Conservation (phyloP, 1,139 yeast species). For the Wickerhamomyces sp. region DNA sequence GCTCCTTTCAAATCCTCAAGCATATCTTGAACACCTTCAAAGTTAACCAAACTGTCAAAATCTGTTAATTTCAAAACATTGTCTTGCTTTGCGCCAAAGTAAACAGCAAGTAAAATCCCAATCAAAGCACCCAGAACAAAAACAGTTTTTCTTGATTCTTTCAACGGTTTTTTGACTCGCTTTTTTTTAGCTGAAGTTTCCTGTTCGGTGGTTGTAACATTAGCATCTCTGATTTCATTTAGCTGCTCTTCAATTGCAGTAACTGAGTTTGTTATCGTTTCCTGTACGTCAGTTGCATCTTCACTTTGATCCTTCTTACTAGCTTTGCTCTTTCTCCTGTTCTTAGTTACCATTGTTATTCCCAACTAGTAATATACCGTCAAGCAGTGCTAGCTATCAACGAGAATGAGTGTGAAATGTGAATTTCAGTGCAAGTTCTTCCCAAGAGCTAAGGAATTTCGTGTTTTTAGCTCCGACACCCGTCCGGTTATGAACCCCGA, state of each 20-base stretch:
- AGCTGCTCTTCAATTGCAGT: conserved; percentile 7
- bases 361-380: neutral
- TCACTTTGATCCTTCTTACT: neutral
- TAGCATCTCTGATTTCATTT: neutral
- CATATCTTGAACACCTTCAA: conserved; percentile 45
- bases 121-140: conserved; percentile 58
- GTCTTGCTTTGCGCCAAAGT: conserved; percentile 50
- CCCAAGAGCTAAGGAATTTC: no score
- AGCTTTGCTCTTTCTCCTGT: neutral
- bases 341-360: neutral
- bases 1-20: conserved; percentile 63
- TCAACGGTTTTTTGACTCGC: conserved; percentile 12
- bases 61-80: conserved; percentile 29
- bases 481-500: no score
- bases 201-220: neutral
- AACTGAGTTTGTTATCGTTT: conserved; percentile 8
- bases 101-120: conserved; percentile 63
- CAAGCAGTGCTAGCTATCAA: neutral
- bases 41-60: conserved; percentile 50
- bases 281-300: conserved; percentile 1
- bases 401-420: no score
- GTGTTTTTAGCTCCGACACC: no score
- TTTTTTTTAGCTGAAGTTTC: neutral
- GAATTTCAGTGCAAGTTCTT: no score
- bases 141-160: conserved; percentile 32